phyloP scores from a whole-genome alignment of 768 basidiomycete species.

The Rhizopogon salebrosus region DNA sequence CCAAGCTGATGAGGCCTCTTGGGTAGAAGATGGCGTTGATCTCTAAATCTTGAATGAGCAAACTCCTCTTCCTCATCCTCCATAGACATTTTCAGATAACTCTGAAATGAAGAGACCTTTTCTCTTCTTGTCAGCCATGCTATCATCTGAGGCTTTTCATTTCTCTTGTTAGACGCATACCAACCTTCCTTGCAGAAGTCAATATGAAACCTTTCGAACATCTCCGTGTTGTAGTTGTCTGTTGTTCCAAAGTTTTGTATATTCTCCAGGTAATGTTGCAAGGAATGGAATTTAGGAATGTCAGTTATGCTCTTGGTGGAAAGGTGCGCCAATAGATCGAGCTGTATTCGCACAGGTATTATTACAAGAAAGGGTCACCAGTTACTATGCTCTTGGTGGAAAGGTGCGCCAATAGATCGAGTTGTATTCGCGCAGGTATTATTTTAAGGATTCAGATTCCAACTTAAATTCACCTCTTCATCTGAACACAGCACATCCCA shows the following conservation, averaged over 20 bases:
- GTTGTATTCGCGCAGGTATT: too few relatives aligned
- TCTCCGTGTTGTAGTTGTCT: slow-evolving; percentile 23
- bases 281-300: slow-evolving; percentile 23
- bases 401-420: too few relatives aligned
- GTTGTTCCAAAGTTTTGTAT: slow-evolving; percentile 18
- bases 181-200: slow-evolving; percentile 35
- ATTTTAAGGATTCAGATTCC: too few relatives aligned
- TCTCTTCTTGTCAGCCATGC: slow-evolving; percentile 29
- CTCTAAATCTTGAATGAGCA: background rate
- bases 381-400: too few relatives aligned
- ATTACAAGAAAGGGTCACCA: too few relatives aligned
- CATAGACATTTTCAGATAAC: slow-evolving; percentile 10
- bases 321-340: too few relatives aligned
- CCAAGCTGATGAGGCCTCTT: too few relatives aligned
- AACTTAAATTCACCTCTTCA: too few relatives aligned
- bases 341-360: too few relatives aligned
- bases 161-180: slow-evolving; percentile 26
- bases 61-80: background rate
- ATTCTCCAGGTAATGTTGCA: slow-evolving; percentile 14
- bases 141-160: slow-evolving; percentile 35
- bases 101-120: slow-evolving; percentile 20
- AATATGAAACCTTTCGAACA: slow-evolving; percentile 28
- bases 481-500: too few relatives aligned
- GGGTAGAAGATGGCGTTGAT: background rate
- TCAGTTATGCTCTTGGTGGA: too few relatives aligned